phyloP scores from a whole-genome alignment of 345 rosid species.

The Mercurialis annua region DNA sequence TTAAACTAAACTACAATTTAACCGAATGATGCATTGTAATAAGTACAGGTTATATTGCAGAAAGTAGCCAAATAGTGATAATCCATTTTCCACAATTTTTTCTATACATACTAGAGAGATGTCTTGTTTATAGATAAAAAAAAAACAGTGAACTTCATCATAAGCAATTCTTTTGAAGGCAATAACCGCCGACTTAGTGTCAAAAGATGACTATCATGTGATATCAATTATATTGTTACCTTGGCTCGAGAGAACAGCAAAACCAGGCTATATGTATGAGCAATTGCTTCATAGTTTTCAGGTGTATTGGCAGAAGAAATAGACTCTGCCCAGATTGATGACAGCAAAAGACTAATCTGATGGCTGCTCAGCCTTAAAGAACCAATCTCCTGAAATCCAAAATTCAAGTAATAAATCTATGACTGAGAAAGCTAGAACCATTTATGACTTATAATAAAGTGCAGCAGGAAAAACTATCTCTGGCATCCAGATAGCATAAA shows the following conservation, averaged over 20 bases:
- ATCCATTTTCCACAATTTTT: background rate
- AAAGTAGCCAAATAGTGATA: background rate
- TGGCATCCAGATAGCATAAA: background rate
- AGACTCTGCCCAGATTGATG: conserved; percentile 93
- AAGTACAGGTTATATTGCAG: background rate
- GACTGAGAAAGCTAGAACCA: conserved; percentile 10
- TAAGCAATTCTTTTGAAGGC: background rate
- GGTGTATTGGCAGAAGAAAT: conserved; percentile 86
- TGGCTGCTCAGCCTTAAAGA: conserved; percentile 81
- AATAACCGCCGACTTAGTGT: background rate
- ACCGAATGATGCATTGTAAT: background rate
- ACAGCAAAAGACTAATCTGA: conserved; percentile 89
- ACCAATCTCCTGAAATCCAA: conserved; percentile 51
- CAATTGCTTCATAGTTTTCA: conserved; percentile 85
- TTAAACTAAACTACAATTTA: background rate
- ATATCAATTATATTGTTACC: conserved; percentile 42
- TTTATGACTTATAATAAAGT: background rate
- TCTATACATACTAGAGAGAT: conserved; percentile 9
- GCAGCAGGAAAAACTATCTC: background rate
- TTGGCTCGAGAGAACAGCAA: conserved; percentile 84
- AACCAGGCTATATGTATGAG: conserved; percentile 88
- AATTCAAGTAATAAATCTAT: conserved; percentile 11
- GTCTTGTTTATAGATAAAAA: conserved; percentile 3
- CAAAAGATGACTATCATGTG: conserved; percentile 9
- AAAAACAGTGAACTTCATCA: background rate